Conservation (phyloP, 1,284 basidiomycete genomes). For the Heterobasidion annosum region DNA sequence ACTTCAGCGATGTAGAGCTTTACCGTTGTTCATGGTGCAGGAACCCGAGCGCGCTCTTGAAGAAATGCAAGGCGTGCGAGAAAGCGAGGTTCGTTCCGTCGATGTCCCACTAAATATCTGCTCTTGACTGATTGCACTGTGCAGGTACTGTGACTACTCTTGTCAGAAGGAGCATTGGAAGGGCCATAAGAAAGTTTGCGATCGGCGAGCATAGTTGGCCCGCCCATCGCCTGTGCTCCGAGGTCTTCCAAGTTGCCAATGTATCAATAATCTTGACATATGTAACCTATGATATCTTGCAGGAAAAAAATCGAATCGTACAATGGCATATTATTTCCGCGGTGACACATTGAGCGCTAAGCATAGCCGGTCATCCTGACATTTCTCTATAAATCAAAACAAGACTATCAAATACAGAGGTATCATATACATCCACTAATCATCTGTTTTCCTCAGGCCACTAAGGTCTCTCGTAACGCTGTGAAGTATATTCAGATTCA, state of each 20-base stretch:
- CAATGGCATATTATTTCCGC: too few relatives aligned
- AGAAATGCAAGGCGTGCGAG: slow-evolving; percentile 31
- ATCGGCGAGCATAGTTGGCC: not conserved
- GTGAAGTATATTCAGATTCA: slow-evolving; percentile 8
- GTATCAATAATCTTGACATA: too few relatives aligned
- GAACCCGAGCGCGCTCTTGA: slow-evolving; percentile 45
- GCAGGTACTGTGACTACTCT: slow-evolving; percentile 38
- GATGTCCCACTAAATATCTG: not conserved
- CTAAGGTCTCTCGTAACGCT: slow-evolving; percentile 51
- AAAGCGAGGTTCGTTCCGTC: slow-evolving; percentile 27
- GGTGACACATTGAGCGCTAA: too few relatives aligned
- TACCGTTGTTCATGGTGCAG: slow-evolving; percentile 51
- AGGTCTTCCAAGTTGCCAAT: not conserved
- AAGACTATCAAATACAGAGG: not conserved
- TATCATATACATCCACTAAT: slow-evolving; percentile 6
- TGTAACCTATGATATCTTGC: too few relatives aligned
- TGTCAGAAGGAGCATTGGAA: slow-evolving; percentile 47
- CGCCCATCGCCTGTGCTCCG: not conserved
- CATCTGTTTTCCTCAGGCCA: slow-evolving; percentile 41
- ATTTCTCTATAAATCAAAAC: too few relatives aligned
- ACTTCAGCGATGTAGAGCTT: slow-evolving; percentile 32
- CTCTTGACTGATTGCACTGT: not conserved
- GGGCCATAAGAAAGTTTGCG: slow-evolving; percentile 33
- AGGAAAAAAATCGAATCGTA: too few relatives aligned
- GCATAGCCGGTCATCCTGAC: too few relatives aligned